Evolutionary conservation across 2,329 filamentous ascomycete genomes (phyloP), one percentile per base, ranked within the genome.

Genomic region (Alternaria angustiovoidea): DNA sequence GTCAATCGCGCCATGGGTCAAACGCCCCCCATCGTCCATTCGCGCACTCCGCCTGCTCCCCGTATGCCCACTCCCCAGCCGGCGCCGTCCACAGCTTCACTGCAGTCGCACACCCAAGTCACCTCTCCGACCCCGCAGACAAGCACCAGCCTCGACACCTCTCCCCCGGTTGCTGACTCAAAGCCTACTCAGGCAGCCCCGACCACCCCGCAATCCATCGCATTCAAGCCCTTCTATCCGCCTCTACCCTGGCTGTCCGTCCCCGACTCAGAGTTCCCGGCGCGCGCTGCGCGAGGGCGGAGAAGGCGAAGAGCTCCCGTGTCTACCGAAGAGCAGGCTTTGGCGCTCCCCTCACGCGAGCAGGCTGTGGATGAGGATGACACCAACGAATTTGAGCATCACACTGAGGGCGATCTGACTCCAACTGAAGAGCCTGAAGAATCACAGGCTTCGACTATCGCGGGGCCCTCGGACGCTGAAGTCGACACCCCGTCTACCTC

Each of bases 211-310:
- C 71, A 71, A 44, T 69, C 69, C 24, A 63, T 70, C 8, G 64
- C 67, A 7, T 69, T 69, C 52, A 81, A 79, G 71, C 83, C 83
- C 2, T 87, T 82, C 71, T 81, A 81, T 61, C 82, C 85, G 59
- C 79, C 81, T 12, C 77, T 89, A 20, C 87, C 87, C 11, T 89
- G 87, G 87, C 81, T 87, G 34, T 89, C 87, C 12, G 81, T 84
- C 28, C 81, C 84, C 16, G 83, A 85, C 20, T 77, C 77, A 32
- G 77, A 82, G 2, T 89, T 89, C 68, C 87, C 87, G 4, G 75
- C 82, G 16, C 81, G 82, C 70, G 80, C 81, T 49, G 80, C 82
- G 14, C 78, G 80, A 53, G 69, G 73, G 39, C 80, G 81, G 67
- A 81, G 82, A 66, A 81, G 84, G 52, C 73, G 78, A 64, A 73